phyloP scores from a whole-genome alignment of 352 stramenopile genomes.

The Hyaloperonospora arabidopsidis region DNA sequence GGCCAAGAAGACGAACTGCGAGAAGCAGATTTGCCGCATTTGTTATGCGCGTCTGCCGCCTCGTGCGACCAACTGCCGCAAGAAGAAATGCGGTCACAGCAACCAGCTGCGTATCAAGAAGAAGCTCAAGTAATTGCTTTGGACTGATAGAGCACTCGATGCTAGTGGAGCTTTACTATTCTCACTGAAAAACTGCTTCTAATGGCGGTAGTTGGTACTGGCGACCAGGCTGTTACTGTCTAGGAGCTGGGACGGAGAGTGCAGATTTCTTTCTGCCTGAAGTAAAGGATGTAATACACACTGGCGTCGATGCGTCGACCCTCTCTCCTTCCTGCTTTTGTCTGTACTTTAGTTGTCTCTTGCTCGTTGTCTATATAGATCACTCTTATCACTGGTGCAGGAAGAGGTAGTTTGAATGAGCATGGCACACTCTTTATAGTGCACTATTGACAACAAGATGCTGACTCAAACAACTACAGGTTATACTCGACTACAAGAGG shows the following conservation, averaged over 20 bases:
- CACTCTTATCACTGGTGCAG: too few relatives aligned
- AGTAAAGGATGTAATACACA: constrained; percentile 29
- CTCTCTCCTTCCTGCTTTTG: constrained; percentile 15
- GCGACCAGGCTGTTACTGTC: constrained; percentile 7
- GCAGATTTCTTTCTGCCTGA: background rate
- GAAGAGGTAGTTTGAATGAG: too few relatives aligned
- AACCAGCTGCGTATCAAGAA: constrained; percentile 99
- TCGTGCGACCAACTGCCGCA: constrained; percentile 99
- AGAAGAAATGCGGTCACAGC: constrained; percentile 99
- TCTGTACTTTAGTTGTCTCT: background rate
- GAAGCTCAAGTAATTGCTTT: constrained; percentile 97
- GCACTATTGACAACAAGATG: too few relatives aligned
- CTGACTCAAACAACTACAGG: too few relatives aligned
- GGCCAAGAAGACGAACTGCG: constrained; percentile 99
- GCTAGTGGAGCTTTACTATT: constrained; percentile 4
- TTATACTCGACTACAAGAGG: too few relatives aligned
- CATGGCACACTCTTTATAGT: too few relatives aligned
- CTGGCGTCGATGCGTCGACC: constrained; percentile 22
- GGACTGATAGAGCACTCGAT: constrained; percentile 12
- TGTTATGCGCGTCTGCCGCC: constrained; percentile 99
- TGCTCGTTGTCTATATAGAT: too few relatives aligned
- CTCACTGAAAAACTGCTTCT: too few relatives aligned
- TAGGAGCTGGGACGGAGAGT: constrained; percentile 13
- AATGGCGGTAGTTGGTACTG: background rate
- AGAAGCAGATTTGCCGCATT: constrained; percentile 99